These are phyloP conservation scores for Eucalyptus pumila DNA, from an alignment of 345 rosid genomes.

Conservation along the genomic window DNA sequence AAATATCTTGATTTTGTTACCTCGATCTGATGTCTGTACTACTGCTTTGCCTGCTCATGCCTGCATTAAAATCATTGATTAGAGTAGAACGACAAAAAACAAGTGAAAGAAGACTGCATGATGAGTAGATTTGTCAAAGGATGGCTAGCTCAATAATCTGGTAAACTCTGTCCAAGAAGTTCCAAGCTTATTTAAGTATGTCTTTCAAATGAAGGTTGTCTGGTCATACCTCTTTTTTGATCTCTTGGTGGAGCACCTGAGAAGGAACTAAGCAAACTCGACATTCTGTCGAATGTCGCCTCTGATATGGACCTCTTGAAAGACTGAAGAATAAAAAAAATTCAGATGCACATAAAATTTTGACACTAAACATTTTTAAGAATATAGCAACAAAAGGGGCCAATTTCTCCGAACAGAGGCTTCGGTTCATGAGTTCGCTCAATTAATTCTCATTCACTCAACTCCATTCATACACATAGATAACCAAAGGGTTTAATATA, in stretches of 20 bases:
- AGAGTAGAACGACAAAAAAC: not conserved
- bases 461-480: not conserved
- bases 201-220: not conserved
- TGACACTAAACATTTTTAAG: not conserved
- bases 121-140: not conserved
- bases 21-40: slow-evolving; percentile 48
- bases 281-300: slow-evolving; percentile 58
- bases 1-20: slow-evolving; percentile 10
- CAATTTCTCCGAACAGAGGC: not conserved
- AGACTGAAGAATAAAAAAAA: slow-evolving; percentile 25
- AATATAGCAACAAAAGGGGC: not conserved
- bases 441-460: not conserved
- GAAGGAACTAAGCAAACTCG: slow-evolving; percentile 62
- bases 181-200: not conserved
- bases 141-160: not conserved
- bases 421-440: not conserved
- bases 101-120: not conserved
- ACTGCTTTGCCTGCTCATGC: slow-evolving; percentile 42
- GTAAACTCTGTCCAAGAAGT: not conserved
- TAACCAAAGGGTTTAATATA: not conserved
- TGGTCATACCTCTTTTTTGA: slow-evolving; percentile 33
- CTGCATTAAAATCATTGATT: slow-evolving; percentile 20
- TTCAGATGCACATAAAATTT: not conserved
- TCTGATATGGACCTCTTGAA: slow-evolving; percentile 74
- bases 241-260: slow-evolving; percentile 44